These are phyloP conservation scores for Dentiscutata heterogama DNA, from an alignment of 371 early-diverging fungal genomes.

Conservation along the genomic window DNA sequence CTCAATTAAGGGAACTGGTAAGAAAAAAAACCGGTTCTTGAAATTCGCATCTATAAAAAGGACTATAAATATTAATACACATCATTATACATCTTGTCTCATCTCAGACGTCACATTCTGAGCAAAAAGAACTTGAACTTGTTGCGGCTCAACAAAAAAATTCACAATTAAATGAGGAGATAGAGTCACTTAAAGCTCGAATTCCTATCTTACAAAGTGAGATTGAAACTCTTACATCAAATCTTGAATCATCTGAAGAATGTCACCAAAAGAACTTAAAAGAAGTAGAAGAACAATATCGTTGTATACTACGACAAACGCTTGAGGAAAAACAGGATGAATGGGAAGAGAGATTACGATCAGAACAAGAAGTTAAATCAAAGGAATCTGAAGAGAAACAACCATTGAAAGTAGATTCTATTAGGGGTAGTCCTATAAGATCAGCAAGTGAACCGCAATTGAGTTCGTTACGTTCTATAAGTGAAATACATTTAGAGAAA, in stretches of 20 bases:
- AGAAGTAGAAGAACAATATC: conserved; percentile 27
- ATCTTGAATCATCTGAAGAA: conserved; percentile 8
- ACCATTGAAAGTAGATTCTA: not conserved
- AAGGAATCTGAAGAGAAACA: conserved; percentile 11
- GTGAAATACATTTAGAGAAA: conserved; percentile 13
- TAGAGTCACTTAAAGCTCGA: not conserved
- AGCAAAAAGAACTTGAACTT: conserved; percentile 12
- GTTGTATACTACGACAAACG: not conserved
- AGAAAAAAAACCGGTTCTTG: too few relatives aligned
- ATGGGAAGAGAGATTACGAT: conserved; percentile 17
- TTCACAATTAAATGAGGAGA: not conserved
- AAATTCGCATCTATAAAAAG: not conserved
- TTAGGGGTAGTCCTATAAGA: not conserved
- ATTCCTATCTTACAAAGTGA: conserved; percentile 3
- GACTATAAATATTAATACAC: not conserved
- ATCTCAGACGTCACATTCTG: not conserved
- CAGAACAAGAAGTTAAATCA: not conserved
- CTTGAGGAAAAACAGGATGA: not conserved
- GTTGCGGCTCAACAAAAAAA: not conserved
- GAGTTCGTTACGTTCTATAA: conserved; percentile 6
- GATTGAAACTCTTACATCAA: not conserved
- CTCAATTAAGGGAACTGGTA: not conserved
- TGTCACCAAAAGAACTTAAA: not conserved
- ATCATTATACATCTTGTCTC: not conserved
- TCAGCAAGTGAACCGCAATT: not conserved